Base-by-base conservation (phyloP, 257 asterid genomes). In the Capsicum pubescens region DNA sequence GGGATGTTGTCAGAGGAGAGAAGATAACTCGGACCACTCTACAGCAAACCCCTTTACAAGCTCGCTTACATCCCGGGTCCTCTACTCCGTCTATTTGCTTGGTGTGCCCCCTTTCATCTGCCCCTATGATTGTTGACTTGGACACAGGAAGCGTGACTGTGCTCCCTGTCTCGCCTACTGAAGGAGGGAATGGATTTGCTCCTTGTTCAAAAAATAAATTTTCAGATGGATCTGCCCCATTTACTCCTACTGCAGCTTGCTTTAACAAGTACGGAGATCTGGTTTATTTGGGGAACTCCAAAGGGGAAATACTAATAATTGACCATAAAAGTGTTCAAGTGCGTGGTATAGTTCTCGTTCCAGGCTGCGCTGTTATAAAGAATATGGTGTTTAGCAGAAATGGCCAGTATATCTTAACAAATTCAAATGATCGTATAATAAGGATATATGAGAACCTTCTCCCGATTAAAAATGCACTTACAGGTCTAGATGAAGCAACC, bases 241-340 rank as follows among this genome's bases (percentile, higher is more conserved):
- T 91, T 88, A 90, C 97, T 83, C 99, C 97, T 58, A 94, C 95
- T 13, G 96, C 98, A 55, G 99, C 99, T 3, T 95, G 99, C 90
- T 95, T 95, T 85, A 91, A 89, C 87, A 95, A 93, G 83, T 87
- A 87, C 32, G 98, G 99, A 4, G 97, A 95, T 92, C 91, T 95
- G 87, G 92, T 93, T 64, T 94, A 94, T 85, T 91, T 92, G 78
- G 99, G 99, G 55, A 95, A 94, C 70, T 94, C 98, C 79, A 94
- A 90, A 87, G 99, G 98, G 82, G 99, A 95, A 90, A 92, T 95
- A 88, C 91, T 95, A 50, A 87, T 95, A 56, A 86, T 95, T 82
- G 99, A 93, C 89, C 88, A 91, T 68, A 86, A 63, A 82, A 87
- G 81, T 13, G 61, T 87, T 42, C 87, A 88, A 84, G 90, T 95